phyloP scores from a whole-genome alignment of 192 early-diverging fungal genomes.

The Irineochytrium annulatum region DNA sequence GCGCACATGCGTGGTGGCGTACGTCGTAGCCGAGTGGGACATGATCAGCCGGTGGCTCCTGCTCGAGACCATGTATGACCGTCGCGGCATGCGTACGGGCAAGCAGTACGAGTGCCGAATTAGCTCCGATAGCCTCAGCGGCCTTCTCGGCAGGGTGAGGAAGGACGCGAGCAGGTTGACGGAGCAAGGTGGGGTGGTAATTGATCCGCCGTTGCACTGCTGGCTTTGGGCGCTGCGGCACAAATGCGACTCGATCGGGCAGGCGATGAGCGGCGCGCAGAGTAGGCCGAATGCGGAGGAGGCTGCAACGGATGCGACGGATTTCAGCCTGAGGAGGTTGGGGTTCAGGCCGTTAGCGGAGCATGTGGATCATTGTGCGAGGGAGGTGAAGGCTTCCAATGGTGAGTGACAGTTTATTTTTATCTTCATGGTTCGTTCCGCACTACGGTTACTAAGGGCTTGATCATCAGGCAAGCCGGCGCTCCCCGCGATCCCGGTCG shows the following conservation, averaged over 20 bases:
- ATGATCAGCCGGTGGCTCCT: neutral
- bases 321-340: constrained; percentile 1
- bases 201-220: neutral
- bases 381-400: neutral
- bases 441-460: neutral
- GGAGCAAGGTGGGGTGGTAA: neutral
- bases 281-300: neutral
- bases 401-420: neutral
- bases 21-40: constrained; percentile 1
- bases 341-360: neutral
- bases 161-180: neutral
- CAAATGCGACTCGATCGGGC: neutral
- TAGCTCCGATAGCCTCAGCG: neutral
- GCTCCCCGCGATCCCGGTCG: neutral
- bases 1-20: neutral
- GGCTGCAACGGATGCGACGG: constrained; percentile 3
- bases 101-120: constrained; percentile 4
- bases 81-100: neutral
- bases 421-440: neutral
- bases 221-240: constrained; percentile 5
- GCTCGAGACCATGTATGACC: constrained; percentile 8
- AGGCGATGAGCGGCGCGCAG: neutral
- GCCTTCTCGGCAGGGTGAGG: neutral
- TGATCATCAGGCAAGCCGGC: neutral
- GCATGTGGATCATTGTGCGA: neutral